phyloP scores from a whole-genome alignment of 2,329 filamentous ascomycete genomes.

The Pestalotiopsis sp. region DNA sequence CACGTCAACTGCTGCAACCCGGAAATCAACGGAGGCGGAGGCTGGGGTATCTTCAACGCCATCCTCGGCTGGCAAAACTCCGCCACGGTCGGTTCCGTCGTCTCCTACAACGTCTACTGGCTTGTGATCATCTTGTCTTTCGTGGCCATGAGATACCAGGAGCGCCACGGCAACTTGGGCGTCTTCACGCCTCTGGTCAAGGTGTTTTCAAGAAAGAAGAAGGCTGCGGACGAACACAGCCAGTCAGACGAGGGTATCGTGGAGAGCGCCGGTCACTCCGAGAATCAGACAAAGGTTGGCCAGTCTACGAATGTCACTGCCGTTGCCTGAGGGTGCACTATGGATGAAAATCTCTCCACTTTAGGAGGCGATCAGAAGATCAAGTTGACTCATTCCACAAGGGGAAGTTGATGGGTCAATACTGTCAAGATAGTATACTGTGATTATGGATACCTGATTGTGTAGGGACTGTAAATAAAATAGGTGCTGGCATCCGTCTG shows the following conservation, averaged over 20 bases:
- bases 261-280: not conserved
- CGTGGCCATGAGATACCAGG: slow-evolving; percentile 64
- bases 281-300: not conserved
- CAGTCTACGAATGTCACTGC: not conserved
- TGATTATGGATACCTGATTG: too few species aligned
- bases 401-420: too few species aligned
- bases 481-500: too few species aligned
- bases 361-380: too few species aligned
- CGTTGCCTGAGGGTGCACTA: not conserved
- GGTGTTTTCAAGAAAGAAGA: not conserved
- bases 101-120: slow-evolving; percentile 90
- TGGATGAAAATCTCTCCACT: too few species aligned
- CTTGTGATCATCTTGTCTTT: slow-evolving; percentile 68
- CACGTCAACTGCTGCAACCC: slow-evolving; percentile 85
- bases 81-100: slow-evolving; percentile 82
- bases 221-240: not conserved
- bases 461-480: too few species aligned
- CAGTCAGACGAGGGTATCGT: not conserved
- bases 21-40: slow-evolving; percentile 68
- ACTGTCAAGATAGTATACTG: too few species aligned
- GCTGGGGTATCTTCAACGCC: slow-evolving; percentile 87
- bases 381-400: too few species aligned
- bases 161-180: slow-evolving; percentile 47
- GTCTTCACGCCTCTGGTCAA: not conserved
- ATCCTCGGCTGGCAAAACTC: slow-evolving; percentile 87